phyloP scores from a whole-genome alignment of 192 early-diverging fungal genomes.

The Backusella morwellensis region DNA sequence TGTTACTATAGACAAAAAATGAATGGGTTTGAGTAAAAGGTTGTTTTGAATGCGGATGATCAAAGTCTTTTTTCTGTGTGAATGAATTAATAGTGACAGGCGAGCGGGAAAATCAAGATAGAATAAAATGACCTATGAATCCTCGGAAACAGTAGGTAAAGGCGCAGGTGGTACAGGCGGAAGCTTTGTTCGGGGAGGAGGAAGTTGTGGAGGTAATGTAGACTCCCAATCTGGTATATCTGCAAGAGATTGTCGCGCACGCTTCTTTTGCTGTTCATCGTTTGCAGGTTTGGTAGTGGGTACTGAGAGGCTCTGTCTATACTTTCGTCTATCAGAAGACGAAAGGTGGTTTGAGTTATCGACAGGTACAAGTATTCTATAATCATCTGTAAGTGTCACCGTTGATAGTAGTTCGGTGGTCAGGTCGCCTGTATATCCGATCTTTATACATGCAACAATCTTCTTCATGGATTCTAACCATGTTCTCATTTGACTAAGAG shows the following conservation, averaged over 20 bases:
- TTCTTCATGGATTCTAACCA: conserved; percentile 32
- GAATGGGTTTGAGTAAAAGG: neutral
- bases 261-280: neutral
- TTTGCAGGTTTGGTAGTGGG: neutral
- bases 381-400: conserved; percentile 15
- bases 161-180: conserved; percentile 21
- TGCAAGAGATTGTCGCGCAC: conserved; percentile 3
- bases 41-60: neutral
- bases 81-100: neutral
- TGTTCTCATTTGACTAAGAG: conserved; percentile 16
- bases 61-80: neutral
- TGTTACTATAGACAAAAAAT: conserved; percentile 1
- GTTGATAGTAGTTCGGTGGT: conserved; percentile 7
- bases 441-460: conserved; percentile 26
- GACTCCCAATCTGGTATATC: conserved; percentile 27
- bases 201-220: conserved; percentile 26
- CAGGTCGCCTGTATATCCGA: conserved; percentile 12
- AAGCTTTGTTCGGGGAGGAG: conserved; percentile 20
- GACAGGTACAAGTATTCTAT: conserved; percentile 5
- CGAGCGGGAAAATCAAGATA: neutral
- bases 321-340: neutral
- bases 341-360: neutral
- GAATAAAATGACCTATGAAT: neutral
- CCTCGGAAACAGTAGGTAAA: conserved; percentile 9
- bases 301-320: neutral